Evolutionary conservation across 2,329 filamentous ascomycete genomes (phyloP).

Genomic region (Scolecobasidium constrictum): DNA sequence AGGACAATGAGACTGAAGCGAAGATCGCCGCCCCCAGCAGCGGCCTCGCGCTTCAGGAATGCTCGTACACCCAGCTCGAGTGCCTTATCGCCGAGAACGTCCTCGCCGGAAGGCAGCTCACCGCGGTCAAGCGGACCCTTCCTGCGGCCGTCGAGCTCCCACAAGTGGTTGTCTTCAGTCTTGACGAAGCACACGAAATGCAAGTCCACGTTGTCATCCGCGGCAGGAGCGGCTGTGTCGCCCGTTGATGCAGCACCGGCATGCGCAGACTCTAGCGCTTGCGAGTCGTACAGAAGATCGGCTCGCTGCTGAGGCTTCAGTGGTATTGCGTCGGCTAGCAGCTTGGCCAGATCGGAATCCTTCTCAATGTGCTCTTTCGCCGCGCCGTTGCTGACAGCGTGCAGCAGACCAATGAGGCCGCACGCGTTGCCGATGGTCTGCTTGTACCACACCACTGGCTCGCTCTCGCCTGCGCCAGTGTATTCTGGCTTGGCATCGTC

Average conservation of each 20-base stretch:
- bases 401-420: slow-evolving; percentile 78
- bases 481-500: slow-evolving; percentile 57
- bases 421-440: slow-evolving; percentile 94
- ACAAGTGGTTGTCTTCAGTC: slow-evolving; percentile 55
- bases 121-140: slow-evolving; percentile 62
- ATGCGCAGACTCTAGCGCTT: slow-evolving; percentile 68
- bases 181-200: slow-evolving; percentile 96
- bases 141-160: slow-evolving; percentile 68
- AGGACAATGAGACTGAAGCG: slow-evolving; percentile 54
- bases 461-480: slow-evolving; percentile 50
- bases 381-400: slow-evolving; percentile 69
- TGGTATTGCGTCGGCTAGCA: slow-evolving; percentile 61
- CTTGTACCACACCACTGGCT: slow-evolving; percentile 85
- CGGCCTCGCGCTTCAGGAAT: slow-evolving; percentile 48
- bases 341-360: slow-evolving; percentile 47
- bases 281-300: slow-evolving; percentile 64
- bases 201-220: slow-evolving; percentile 74
- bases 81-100: slow-evolving; percentile 56
- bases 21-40: slow-evolving; percentile 45
- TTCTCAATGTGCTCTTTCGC: slow-evolving; percentile 49
- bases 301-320: slow-evolving; percentile 57
- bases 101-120: slow-evolving; percentile 29
- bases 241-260: slow-evolving; percentile 64
- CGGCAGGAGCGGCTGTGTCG: slow-evolving; percentile 67
- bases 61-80: slow-evolving; percentile 56